A percentile compares a stretch with the other conserved stretches of the same genome.
Evolutionary conservation across 169 alveolate genomes (phyloP).

Genomic region (Condylostoma magnum): DNA sequence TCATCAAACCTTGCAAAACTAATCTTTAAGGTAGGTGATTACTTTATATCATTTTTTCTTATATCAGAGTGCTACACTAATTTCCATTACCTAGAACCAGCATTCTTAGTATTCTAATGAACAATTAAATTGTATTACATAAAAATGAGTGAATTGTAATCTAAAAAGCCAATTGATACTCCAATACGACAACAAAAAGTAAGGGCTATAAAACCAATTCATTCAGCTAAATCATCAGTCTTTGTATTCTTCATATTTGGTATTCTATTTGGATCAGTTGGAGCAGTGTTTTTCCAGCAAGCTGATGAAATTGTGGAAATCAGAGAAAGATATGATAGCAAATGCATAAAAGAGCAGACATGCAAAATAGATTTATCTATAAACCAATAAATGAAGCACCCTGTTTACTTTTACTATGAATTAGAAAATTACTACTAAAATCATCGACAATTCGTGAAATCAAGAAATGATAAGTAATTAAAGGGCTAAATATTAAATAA

Average conservation of each 20-base stretch:
- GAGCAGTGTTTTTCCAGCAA: not conserved
- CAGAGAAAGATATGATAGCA: not conserved
- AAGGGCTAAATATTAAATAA: slow-evolving; percentile 43
- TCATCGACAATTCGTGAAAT: slow-evolving; percentile 77
- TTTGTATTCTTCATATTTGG: not conserved
- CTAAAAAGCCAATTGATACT: not conserved
- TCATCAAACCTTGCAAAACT: no score
- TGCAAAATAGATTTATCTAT: slow-evolving; percentile 40
- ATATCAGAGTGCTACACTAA: no score
- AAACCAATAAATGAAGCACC: slow-evolving; percentile 47
- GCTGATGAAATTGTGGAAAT: not conserved
- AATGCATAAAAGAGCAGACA: not conserved
- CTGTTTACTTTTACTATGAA: slow-evolving; percentile 78
- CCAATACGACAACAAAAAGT: not conserved
- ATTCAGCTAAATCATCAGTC: not conserved
- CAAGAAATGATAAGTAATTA: slow-evolving; percentile 53
- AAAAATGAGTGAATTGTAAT: no score
- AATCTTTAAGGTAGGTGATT: no score
- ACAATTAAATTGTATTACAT: no score
- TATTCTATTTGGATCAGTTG: not conserved
- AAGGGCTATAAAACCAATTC: not conserved
- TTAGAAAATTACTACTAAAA: slow-evolving; percentile 69
- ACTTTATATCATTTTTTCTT: no score
- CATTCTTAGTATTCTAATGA: no score
- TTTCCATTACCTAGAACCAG: no score